phyloP scores from a whole-genome alignment of 768 basidiomycete species.

The Tricholoma furcatifolium region DNA sequence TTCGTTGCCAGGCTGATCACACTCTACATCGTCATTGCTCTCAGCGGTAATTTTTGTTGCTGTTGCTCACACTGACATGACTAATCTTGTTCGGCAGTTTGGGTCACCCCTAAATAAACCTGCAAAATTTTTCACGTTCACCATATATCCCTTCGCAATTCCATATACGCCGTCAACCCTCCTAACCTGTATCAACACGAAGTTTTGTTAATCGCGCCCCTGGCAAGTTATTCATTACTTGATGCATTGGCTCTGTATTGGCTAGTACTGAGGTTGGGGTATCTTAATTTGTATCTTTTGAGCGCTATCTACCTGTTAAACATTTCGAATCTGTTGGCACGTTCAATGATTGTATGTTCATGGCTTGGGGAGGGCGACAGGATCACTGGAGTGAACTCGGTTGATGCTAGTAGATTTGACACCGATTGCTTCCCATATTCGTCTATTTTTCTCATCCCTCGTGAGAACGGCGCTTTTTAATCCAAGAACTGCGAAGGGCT shows the following conservation, averaged over 20 bases:
- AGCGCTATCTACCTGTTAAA: too few species aligned
- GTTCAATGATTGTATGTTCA: not conserved
- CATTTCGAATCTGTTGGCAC: too few species aligned
- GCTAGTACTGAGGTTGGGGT: not conserved
- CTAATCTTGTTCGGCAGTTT: constrained; percentile 20
- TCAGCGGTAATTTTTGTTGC: constrained; percentile 42
- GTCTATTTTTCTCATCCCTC: constrained; percentile 42
- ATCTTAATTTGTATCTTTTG: too few species aligned
- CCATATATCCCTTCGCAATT: not conserved
- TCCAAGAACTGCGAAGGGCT: constrained; percentile 55
- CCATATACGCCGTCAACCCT: not conserved
- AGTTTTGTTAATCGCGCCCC: not conserved
- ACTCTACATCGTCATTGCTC: constrained; percentile 77
- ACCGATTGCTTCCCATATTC: constrained; percentile 60
- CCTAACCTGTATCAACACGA: not conserved
- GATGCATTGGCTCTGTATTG: not conserved
- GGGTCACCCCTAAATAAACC: constrained; percentile 28
- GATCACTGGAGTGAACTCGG: too few species aligned
- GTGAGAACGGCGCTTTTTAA: constrained; percentile 31
- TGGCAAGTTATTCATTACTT: too few species aligned
- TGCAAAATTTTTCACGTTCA: not conserved
- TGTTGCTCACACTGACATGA: not conserved
- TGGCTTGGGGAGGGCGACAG: not conserved
- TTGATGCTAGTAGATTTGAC: constrained; percentile 12
- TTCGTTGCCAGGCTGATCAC: constrained; percentile 44